Percentiles rank a stretch among this genome's conserved stretches.
These are phyloP conservation scores for Mortierella sp. DNA, from an alignment of 371 early-diverging fungal species.

Conservation along the genomic window DNA sequence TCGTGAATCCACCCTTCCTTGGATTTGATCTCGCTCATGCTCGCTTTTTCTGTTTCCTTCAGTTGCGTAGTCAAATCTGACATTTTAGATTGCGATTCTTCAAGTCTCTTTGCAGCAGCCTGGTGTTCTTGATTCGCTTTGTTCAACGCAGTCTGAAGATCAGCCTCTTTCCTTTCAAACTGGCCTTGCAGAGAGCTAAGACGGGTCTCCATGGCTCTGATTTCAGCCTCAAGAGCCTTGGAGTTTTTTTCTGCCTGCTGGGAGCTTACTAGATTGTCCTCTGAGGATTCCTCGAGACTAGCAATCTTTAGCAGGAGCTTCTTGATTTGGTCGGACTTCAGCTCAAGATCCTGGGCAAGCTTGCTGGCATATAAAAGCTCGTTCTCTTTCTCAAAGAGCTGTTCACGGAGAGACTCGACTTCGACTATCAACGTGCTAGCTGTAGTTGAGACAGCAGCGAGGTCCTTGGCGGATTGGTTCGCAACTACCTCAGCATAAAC, in stretches of 20 bases:
- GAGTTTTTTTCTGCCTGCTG: slow-evolving; percentile 14
- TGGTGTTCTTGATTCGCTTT: slow-evolving; percentile 14
- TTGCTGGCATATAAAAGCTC: slow-evolving; percentile 10
- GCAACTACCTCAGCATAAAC: neutral
- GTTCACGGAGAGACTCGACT: slow-evolving; percentile 20
- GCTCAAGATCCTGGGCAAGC: slow-evolving; percentile 6
- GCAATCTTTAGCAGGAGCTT: slow-evolving; percentile 18
- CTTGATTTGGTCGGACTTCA: slow-evolving; percentile 12
- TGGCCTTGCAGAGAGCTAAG: slow-evolving; percentile 14
- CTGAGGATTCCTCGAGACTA: slow-evolving; percentile 9
- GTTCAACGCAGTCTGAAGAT: slow-evolving; percentile 10
- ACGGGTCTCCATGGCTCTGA: slow-evolving; percentile 4
- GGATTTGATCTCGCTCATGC: neutral
- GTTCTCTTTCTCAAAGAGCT: slow-evolving; percentile 5
- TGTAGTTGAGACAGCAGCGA: slow-evolving; percentile 21
- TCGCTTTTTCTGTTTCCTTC: slow-evolving; percentile 14
- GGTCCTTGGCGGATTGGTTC: slow-evolving; percentile 13
- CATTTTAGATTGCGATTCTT: slow-evolving; percentile 9
- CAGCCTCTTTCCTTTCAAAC: slow-evolving; percentile 17
- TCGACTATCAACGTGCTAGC: slow-evolving; percentile 18
- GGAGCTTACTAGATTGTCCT: neutral
- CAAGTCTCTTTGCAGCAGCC: neutral
- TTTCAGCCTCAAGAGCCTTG: slow-evolving; percentile 19
- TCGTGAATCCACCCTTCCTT: slow-evolving; percentile 11
- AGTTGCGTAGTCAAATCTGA: slow-evolving; percentile 21